Evolutionary conservation across 1,284 basidiomycete genomes (phyloP).

Genomic region (Agaricales sp.): DNA sequence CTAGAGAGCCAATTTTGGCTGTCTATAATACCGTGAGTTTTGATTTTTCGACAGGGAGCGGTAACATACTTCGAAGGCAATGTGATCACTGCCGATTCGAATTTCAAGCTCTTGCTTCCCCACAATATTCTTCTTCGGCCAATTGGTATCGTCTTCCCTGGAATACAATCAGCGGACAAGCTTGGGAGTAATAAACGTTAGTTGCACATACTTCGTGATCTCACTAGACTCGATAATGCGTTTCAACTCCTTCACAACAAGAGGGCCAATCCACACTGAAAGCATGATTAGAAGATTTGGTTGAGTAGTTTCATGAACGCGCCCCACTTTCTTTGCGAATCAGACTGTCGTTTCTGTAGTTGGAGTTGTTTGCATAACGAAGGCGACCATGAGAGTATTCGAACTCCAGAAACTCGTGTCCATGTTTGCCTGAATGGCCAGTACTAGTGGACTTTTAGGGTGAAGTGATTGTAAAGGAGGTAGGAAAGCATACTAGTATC

Average conservation of each 20-base stretch:
- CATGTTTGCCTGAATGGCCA: constrained; percentile 92
- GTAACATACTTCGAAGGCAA: constrained; percentile 86
- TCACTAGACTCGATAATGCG: constrained; percentile 92
- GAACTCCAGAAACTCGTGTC: constrained; percentile 97
- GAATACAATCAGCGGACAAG: constrained; percentile 1
- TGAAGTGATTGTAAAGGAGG: constrained; percentile 2
- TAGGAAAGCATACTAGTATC: constrained; percentile 66
- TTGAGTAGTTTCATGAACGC: too few relatives aligned
- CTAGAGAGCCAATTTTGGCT: constrained; percentile 93
- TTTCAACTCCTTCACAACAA: constrained; percentile 90
- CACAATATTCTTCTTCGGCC: constrained; percentile 98
- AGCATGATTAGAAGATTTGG: constrained; percentile 4
- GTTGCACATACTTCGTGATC: constrained; percentile 78
- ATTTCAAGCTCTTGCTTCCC: constrained; percentile 98
- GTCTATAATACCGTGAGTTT: constrained; percentile 45
- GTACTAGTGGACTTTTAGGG: constrained; percentile 41
- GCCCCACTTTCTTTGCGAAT: constrained; percentile 96
- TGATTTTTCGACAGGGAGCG: neutral
- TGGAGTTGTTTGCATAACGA: constrained; percentile 98
- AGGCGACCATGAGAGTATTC: constrained; percentile 95
- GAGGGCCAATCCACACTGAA: constrained; percentile 88
- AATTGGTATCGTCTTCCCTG: constrained; percentile 96
- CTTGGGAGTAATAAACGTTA: neutral
- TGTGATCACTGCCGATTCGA: constrained; percentile 89
- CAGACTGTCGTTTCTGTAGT: constrained; percentile 94